Evolutionary conservation across 2,329 filamentous ascomycete species (phyloP).

Genomic region (Fusarium marasasianum): DNA sequence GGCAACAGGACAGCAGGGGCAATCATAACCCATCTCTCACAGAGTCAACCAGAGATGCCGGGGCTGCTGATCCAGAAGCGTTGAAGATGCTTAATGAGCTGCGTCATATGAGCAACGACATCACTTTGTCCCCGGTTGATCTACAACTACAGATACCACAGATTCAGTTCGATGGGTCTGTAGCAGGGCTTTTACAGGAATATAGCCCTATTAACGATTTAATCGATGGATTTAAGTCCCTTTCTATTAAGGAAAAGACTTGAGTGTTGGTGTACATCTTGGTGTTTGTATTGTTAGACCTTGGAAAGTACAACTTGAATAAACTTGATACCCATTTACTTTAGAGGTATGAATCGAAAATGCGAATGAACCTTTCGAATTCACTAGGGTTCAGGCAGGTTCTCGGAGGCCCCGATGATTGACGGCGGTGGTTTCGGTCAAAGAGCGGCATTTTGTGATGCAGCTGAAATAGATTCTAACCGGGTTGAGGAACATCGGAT

Average conservation of each 20-base stretch:
- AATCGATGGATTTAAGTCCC: background rate
- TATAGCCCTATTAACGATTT: background rate
- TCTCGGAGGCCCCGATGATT: no score
- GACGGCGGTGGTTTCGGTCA: no score
- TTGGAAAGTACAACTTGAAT: background rate
- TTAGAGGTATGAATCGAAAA: no score
- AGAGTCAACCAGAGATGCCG: rapidly evolving
- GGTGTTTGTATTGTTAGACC: background rate
- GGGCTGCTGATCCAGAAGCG: background rate
- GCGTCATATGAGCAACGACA: background rate
- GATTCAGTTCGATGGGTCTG: background rate
- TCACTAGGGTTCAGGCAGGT: no score
- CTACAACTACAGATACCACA: background rate
- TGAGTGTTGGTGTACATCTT: rapidly evolving
- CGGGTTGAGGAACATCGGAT: no score
- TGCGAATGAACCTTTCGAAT: no score
- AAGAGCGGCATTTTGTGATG: no score
- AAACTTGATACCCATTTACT: background rate
- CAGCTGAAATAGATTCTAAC: no score
- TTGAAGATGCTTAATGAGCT: background rate
- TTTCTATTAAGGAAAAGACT: background rate
- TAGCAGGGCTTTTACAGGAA: background rate
- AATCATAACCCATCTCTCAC: background rate
- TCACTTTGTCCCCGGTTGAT: rapidly evolving
- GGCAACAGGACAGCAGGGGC: background rate